Percentiles rank a stretch among this genome's conserved stretches.
Conservation (phyloP, 495 filamentous ascomycete species). For the Aspergillus indologenus region DNA sequence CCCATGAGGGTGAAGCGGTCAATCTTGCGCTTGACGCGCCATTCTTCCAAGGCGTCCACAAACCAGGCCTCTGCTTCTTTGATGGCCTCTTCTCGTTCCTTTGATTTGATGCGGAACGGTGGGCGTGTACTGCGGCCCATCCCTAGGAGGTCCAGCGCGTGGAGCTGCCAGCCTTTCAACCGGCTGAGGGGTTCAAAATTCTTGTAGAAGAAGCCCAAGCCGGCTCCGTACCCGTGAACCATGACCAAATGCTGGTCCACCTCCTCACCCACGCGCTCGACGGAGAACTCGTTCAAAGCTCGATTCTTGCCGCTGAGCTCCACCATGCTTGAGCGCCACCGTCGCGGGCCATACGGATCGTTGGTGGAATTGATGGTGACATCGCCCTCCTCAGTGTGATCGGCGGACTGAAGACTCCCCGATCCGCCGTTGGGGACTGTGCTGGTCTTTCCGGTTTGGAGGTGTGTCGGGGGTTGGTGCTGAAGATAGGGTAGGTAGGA, state of each 20-base stretch:
- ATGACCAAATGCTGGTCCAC: conserved; percentile 87
- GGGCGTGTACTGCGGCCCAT: conserved; percentile 91
- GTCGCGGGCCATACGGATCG: conserved; percentile 82
- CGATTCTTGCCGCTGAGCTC: conserved; percentile 80
- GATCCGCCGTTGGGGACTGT: conserved; percentile 39
- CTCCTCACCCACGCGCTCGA: conserved; percentile 77
- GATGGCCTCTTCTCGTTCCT: conserved; percentile 77
- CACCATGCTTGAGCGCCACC: conserved; percentile 84
- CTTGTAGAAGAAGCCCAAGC: conserved; percentile 94
- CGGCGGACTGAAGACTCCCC: conserved; percentile 39
- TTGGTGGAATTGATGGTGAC: conserved; percentile 47
- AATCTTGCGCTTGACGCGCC: conserved; percentile 82
- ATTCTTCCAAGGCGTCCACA: conserved; percentile 93
- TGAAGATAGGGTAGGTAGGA: conserved; percentile 82
- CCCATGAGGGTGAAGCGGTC: conserved; percentile 91
- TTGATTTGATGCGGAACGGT: conserved; percentile 76
- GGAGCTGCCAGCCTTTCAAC: conserved; percentile 78
- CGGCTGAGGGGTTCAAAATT: conserved; percentile 88
- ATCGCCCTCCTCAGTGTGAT: conserved; percentile 37
- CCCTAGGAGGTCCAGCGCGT: conserved; percentile 86
- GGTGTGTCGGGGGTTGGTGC: conserved; percentile 67
- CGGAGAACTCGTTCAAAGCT: conserved; percentile 86
- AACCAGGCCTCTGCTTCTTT: conserved; percentile 94
- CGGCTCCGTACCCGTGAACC: conserved; percentile 95
- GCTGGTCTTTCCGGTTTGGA: conserved; percentile 56